Base-by-base conservation (phyloP, 305 asterid genomes). In the Solanum aculeatissimum region DNA sequence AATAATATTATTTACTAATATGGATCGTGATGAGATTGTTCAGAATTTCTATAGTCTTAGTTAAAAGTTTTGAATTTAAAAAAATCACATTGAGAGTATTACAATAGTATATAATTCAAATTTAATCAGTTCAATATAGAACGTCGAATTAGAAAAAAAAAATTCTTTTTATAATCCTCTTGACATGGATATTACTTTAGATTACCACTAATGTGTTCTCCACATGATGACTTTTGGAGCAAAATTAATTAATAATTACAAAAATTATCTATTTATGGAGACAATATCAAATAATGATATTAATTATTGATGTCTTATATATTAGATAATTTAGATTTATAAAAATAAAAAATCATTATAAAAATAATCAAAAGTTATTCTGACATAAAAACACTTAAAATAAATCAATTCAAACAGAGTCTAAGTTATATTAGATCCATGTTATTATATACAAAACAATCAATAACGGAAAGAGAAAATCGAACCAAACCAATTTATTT, bases 41-140 rank as follows among this genome's bases (percentile, higher is more conserved):
- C 0, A 0, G 1, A 0, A 2, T 63, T 25, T 12, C 0, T 23
- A 4, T 0, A 60, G 5, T 23, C 5, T 14, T 29, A 15, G 7
- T 29, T 0, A 1, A 2, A 29, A 0, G 1, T 29, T 0, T 63
- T 1, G 10, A 14, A 0, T 63, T 27, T 0, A 1, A 27, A 14
- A 62, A 1, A 60, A 23, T 4, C 19, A n/a, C 1, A 1, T 23
- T 25, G 63, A n/a, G 3, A 57, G n/a, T n/a, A n/a, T n/a, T n/a
- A n/a, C n/a, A n/a, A n/a, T n/a, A n/a, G n/a, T n/a, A n/a, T n/a
- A n/a, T n/a, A n/a, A 60, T 11, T 60, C 7, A 2, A 21, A 23
- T 23, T 23, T 60, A 9, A n/a, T 57, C 14, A 4, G 2, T 0
- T 0, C 9, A 3, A 6, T 13, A 25, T 7, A 1, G 6, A 8